Evolutionary conservation across 2,329 filamentous ascomycete species (phyloP).

Genomic region (Stemphylium beticola): DNA sequence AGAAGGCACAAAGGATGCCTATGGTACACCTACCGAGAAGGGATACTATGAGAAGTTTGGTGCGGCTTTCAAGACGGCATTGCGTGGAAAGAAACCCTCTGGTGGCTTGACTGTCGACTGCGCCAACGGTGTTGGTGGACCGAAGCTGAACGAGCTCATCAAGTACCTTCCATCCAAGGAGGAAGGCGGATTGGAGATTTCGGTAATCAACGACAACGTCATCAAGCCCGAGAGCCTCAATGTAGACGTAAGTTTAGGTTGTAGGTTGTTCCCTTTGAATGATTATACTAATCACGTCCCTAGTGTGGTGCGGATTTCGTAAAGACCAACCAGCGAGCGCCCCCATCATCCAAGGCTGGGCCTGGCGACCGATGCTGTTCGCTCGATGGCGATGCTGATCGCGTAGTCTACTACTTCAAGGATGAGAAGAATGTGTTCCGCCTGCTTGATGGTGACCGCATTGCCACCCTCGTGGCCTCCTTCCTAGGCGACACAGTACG

Average conservation of each 20-base stretch:
- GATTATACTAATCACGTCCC: conserved; percentile 13
- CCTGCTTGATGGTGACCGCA: conserved; percentile 94
- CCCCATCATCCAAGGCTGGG: conserved; percentile 78
- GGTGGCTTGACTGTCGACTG: conserved; percentile 87
- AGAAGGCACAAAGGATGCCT: conserved; percentile 81
- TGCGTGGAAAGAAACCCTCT: conserved; percentile 72
- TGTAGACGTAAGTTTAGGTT: conserved; percentile 68
- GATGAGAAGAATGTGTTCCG: conserved; percentile 84
- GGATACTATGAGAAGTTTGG: conserved; percentile 96
- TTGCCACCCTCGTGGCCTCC: conserved; percentile 89
- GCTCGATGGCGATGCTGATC: conserved; percentile 93
- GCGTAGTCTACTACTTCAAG: conserved; percentile 92
- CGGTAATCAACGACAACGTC: conserved; percentile 91
- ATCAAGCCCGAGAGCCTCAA: conserved; percentile 89
- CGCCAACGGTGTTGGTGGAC: conserved; percentile 94
- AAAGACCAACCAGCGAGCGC: conserved; percentile 94
- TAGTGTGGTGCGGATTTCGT: conserved; percentile 95
- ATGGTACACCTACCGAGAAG: conserved; percentile 85
- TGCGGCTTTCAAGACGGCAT: conserved; percentile 81
- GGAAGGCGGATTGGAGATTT: conserved; percentile 73
- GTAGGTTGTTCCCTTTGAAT: background rate
- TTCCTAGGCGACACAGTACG: conserved; percentile 90
- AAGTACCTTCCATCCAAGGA: conserved; percentile 75
- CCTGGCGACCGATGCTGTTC: conserved; percentile 83
- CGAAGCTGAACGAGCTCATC: conserved; percentile 84